Evolutionary conservation across 352 stramenopile genomes (phyloP).

Genomic region (Poterioochromonas sp.): DNA sequence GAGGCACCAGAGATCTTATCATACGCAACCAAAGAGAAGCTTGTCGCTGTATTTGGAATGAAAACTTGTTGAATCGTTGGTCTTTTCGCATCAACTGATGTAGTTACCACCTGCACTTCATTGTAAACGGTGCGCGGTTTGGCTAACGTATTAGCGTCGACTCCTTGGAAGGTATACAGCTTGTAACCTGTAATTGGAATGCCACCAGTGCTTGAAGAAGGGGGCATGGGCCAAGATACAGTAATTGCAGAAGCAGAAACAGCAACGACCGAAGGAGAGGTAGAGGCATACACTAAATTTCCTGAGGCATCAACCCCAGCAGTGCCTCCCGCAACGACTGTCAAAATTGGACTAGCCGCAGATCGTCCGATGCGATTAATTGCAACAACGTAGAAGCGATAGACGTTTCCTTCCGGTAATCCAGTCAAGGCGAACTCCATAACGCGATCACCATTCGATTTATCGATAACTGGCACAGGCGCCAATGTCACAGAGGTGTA

Average conservation of each 20-base stretch:
- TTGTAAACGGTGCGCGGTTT: conserved; percentile 55
- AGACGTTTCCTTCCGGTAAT: conserved; percentile 68
- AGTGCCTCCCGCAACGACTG: conserved; percentile 65
- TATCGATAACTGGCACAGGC: conserved; percentile 33
- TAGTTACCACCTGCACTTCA: conserved; percentile 79
- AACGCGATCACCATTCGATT: conserved; percentile 35
- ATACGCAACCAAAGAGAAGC: conserved; percentile 19
- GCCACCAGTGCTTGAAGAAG: conserved; percentile 52
- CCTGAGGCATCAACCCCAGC: conserved; percentile 45
- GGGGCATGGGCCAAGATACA: conserved; percentile 62
- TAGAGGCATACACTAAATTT: conserved; percentile 38
- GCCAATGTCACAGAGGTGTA: conserved; percentile 32
- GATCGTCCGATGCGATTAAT: conserved; percentile 71
- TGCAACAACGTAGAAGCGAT: conserved; percentile 78
- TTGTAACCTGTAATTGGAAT: conserved; percentile 72
- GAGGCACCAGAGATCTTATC: conserved; percentile 52
- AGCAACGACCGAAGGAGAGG: conserved; percentile 53
- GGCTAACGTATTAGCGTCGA: conserved; percentile 47
- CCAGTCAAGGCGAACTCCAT: conserved; percentile 43
- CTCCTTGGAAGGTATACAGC: conserved; percentile 75
- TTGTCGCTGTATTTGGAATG: neutral
- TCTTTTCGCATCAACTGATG: conserved; percentile 53
- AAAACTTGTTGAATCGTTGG: conserved; percentile 62
- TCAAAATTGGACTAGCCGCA: conserved; percentile 65
- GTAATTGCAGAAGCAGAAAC: conserved; percentile 50